phyloP scores from a whole-genome alignment of 1,284 basidiomycete species.

The Termitomyces sp. region DNA sequence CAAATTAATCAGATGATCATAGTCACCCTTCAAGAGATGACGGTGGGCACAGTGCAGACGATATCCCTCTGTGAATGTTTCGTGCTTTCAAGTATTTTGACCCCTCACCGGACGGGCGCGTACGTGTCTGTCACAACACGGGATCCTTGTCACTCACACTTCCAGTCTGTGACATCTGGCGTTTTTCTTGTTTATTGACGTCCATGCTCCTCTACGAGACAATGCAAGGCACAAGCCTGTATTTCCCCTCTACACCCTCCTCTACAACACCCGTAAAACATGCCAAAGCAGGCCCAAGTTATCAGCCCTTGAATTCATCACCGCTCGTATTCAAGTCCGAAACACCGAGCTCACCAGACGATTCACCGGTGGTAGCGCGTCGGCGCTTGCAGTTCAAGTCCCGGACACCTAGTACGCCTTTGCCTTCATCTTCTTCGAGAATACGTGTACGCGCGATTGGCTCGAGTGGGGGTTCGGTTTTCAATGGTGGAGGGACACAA shows the following conservation, averaged over 20 bases:
- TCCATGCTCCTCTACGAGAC: not conserved
- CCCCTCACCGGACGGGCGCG: too few relatives aligned
- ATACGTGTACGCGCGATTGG: slow-evolving; percentile 11
- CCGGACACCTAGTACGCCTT: slow-evolving; percentile 21
- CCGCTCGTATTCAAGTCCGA: slow-evolving; percentile 31
- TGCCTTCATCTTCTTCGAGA: slow-evolving; percentile 14
- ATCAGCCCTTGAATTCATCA: slow-evolving; percentile 42
- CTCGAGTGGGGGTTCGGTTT: slow-evolving; percentile 17
- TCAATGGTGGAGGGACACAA: slow-evolving; percentile 9
- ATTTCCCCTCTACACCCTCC: slow-evolving; percentile 13
- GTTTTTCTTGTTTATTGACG: slow-evolving; percentile 4
- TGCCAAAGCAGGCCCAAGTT: not conserved
- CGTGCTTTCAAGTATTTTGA: too few relatives aligned
- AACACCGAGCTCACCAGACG: slow-evolving; percentile 23
- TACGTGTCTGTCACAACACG: slow-evolving; percentile 2
- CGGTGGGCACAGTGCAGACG: too few relatives aligned
- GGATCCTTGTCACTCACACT: not conserved
- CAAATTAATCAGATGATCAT: too few relatives aligned
- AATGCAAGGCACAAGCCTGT: slow-evolving; percentile 8
- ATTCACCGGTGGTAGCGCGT: slow-evolving; percentile 37
- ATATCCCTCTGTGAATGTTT: too few relatives aligned
- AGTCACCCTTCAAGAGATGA: too few relatives aligned
- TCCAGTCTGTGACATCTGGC: slow-evolving; percentile 1
- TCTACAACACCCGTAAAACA: slow-evolving; percentile 6
- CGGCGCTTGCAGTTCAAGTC: slow-evolving; percentile 46